Evolutionary conservation across 2,329 filamentous ascomycete species (phyloP).

Genomic region (Trichoderma endophyticum): DNA sequence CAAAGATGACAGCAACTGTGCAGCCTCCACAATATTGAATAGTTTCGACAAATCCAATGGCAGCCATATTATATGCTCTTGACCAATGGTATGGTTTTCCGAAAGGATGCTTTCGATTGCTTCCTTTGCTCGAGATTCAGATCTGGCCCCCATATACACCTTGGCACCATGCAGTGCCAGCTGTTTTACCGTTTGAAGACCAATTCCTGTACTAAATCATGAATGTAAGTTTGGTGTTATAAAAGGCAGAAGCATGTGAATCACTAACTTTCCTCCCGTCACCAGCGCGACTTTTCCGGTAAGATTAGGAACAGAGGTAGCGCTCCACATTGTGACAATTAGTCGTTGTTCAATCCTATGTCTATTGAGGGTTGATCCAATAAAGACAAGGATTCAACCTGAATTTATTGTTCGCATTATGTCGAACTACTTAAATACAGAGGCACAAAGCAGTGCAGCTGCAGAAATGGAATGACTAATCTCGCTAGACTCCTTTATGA

Average conservation of each 20-base stretch:
- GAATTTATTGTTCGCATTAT: not conserved
- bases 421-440: not conserved
- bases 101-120: not conserved
- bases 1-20: not conserved
- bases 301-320: not conserved
- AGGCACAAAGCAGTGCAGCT: not conserved
- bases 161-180: not conserved
- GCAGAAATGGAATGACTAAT: not conserved
- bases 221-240: not conserved
- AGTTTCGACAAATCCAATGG: not conserved
- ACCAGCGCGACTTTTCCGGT: not conserved
- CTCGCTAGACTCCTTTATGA: not conserved
- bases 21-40: not conserved
- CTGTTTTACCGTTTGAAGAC: not conserved
- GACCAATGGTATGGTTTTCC: not conserved
- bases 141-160: not conserved
- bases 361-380: not conserved
- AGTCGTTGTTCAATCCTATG: not conserved
- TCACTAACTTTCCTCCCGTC: slow-evolving; percentile 1
- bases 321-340: not conserved
- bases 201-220: not conserved
- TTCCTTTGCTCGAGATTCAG: not conserved
- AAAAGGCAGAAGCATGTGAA: not conserved
- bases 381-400: not conserved
- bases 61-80: not conserved